Evolutionary conservation across 345 rosid genomes (phyloP).

Genomic region (Reutealis trisperma): DNA sequence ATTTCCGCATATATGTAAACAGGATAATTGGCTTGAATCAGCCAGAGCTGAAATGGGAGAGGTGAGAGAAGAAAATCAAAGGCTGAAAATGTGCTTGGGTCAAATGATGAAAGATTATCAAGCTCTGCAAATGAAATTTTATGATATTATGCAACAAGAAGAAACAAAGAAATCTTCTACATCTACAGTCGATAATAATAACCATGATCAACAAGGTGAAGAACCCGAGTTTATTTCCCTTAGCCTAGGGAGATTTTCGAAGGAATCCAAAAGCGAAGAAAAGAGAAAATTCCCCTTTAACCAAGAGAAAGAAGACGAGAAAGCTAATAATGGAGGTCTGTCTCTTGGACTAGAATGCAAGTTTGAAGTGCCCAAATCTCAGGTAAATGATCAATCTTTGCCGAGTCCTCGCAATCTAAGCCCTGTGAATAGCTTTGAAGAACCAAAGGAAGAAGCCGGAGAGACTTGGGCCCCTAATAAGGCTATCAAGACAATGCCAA

Average conservation of each 20-base stretch:
- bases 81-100: slow-evolving; percentile 55
- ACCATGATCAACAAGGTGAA: slow-evolving; percentile 23
- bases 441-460: slow-evolving; percentile 44
- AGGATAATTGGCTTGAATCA: slow-evolving; percentile 59
- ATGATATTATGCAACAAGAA: slow-evolving; percentile 45
- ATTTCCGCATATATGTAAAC: not conserved
- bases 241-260: slow-evolving; percentile 61
- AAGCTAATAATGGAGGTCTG: slow-evolving; percentile 15
- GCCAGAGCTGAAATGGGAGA: slow-evolving; percentile 72
- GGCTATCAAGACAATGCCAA: slow-evolving; percentile 40
- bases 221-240: slow-evolving; percentile 68
- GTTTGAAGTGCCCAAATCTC: slow-evolving; percentile 35
- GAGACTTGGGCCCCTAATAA: slow-evolving; percentile 46
- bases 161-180: slow-evolving; percentile 23
- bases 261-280: slow-evolving; percentile 35
- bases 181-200: not conserved
- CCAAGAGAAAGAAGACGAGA: slow-evolving; percentile 24
- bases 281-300: slow-evolving; percentile 25
- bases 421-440: slow-evolving; percentile 36
- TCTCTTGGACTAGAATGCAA: slow-evolving; percentile 59
- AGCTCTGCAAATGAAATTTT: slow-evolving; percentile 56
- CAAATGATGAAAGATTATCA: slow-evolving; percentile 63
- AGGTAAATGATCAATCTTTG: slow-evolving; percentile 24
- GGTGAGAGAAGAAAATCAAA: slow-evolving; percentile 73
- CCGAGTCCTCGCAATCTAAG: slow-evolving; percentile 23